phyloP scores from a whole-genome alignment of 495 filamentous ascomycete genomes.

The Cairneyella variabilis region DNA sequence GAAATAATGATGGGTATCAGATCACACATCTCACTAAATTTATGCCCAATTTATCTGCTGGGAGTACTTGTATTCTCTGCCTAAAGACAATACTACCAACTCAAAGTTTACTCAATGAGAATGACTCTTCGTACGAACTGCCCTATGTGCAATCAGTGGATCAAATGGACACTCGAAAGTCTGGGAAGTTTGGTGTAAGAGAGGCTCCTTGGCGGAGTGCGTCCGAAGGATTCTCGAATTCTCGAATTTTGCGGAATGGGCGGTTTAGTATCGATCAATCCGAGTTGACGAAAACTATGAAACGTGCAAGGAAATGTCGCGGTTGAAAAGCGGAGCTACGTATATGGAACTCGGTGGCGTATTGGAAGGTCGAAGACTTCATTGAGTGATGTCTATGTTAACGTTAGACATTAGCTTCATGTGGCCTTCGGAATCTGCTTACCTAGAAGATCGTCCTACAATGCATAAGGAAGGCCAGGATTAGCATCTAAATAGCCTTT shows the following conservation, averaged over 20 bases:
- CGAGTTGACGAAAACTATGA: no score
- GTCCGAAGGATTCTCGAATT: neutral
- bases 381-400: neutral
- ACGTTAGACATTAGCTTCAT: neutral
- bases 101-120: conserved; percentile 4
- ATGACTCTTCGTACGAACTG: conserved; percentile 14
- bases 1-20: no score
- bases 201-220: neutral
- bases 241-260: no score
- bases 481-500: conserved; percentile 62
- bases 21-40: no score
- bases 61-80: conserved; percentile 15
- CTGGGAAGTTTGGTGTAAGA: no score
- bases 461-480: conserved; percentile 28
- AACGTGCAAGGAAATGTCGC: no score
- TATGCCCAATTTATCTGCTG: no score
- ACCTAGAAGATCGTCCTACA: conserved; percentile 25
- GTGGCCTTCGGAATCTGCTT: no score
- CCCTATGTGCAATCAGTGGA: conserved; percentile 27
- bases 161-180: conserved; percentile 2
- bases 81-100: conserved; percentile 7
- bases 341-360: no score
- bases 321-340: no score
- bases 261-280: no score
- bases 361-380: neutral